Conservation (phyloP, 1,139 yeast genomes). For the Diutina neorugosa region DNA sequence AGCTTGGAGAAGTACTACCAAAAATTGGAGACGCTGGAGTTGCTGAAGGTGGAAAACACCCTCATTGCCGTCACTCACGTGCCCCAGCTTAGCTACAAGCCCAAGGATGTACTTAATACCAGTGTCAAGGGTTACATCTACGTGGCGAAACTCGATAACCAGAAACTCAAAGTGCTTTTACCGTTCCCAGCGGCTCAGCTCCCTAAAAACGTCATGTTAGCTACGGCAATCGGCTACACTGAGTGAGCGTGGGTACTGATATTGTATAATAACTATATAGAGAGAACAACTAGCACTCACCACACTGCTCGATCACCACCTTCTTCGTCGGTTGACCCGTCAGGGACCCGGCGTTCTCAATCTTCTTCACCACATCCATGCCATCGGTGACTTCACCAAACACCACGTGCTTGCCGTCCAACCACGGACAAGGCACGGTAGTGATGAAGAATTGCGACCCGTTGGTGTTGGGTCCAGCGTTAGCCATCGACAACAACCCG, state of each 20-base stretch:
- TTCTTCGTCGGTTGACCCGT: conserved; percentile 18
- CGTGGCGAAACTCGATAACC: conserved; percentile 45
- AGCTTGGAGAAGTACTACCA: conserved; percentile 23
- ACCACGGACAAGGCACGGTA: conserved; percentile 32
- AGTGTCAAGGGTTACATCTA: conserved; percentile 57
- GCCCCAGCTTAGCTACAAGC: conserved; percentile 23
- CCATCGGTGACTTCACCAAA: conserved; percentile 33
- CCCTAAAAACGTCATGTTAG: conserved; percentile 54
- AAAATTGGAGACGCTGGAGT: conserved; percentile 31
- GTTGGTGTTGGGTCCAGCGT: conserved; percentile 32
- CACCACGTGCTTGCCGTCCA: conserved; percentile 30
- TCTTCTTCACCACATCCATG: conserved; percentile 24
- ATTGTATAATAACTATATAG: no score
- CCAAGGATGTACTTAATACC: conserved; percentile 39
- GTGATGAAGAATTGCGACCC: conserved; percentile 32
- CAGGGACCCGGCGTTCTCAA: conserved; percentile 22
- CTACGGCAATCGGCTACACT: conserved; percentile 59
- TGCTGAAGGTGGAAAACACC: conserved; percentile 56
- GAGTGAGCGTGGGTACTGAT: no score
- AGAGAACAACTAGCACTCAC: conserved; percentile 14
- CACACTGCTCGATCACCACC: conserved; percentile 28
- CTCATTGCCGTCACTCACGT: conserved; percentile 65
- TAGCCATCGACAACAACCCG: conserved; percentile 31
- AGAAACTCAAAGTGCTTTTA: conserved; percentile 59
- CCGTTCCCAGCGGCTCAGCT: conserved; percentile 74